Conservation (phyloP, 139 green algal species). For the Mesotaenium endlicherianum region DNA sequence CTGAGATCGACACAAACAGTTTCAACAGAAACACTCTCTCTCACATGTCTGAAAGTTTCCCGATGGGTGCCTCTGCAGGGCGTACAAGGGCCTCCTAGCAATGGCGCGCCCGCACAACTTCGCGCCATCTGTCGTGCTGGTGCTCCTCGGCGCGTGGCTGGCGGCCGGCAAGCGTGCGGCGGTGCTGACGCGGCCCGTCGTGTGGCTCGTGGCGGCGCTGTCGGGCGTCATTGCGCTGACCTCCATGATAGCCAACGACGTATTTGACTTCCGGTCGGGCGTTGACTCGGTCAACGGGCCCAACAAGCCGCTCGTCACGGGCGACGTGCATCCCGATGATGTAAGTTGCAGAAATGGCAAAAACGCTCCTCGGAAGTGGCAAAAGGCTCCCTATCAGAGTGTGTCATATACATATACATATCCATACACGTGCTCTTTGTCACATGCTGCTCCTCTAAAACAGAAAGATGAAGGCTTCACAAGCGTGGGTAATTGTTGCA, state of each 20-base stretch:
- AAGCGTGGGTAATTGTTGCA: no score
- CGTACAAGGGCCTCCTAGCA: background rate
- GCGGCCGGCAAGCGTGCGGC: background rate
- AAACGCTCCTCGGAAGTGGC: no score
- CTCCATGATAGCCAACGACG: constrained; percentile 71
- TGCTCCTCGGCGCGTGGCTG: constrained; percentile 63
- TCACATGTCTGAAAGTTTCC: no score
- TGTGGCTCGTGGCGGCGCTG: constrained; percentile 45
- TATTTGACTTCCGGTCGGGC: constrained; percentile 62
- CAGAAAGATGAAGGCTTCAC: no score
- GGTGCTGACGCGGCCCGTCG: background rate
- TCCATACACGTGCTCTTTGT: no score
- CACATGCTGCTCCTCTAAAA: no score
- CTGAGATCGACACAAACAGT: no score
- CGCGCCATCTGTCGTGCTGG: constrained; percentile 58
- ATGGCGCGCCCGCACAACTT: constrained; percentile 66
- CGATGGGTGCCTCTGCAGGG: no score
- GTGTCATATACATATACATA: no score
- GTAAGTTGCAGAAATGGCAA: constrained; percentile 8
- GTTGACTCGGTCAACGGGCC: constrained; percentile 63
- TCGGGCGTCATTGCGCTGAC: constrained; percentile 57
- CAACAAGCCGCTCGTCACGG: constrained; percentile 52
- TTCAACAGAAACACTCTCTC: no score
- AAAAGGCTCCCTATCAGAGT: no score
- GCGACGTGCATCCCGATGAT: constrained; percentile 58